These are phyloP conservation scores for Alternaria tenuissima DNA, from an alignment of 2,329 filamentous ascomycete genomes.

Conservation along the genomic window DNA sequence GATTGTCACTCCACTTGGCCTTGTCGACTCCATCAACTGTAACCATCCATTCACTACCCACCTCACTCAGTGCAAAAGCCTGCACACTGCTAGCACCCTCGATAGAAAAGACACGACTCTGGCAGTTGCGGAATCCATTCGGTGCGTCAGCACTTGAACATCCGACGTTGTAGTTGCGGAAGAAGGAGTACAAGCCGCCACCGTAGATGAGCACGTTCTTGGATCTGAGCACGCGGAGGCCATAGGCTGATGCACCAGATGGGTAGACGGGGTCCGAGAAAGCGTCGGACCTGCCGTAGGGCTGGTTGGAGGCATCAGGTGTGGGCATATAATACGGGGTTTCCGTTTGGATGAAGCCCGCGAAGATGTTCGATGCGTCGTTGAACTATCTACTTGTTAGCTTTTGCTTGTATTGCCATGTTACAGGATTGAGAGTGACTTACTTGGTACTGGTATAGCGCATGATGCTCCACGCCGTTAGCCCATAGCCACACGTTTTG, in stretches of 20 bases:
- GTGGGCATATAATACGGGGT: constrained; percentile 87
- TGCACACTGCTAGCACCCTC: constrained; percentile 52
- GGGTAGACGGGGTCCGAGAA: constrained; percentile 76
- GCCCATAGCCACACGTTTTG: constrained; percentile 65
- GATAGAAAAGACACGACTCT: constrained; percentile 60
- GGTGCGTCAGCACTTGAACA: constrained; percentile 37
- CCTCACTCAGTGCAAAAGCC: constrained; percentile 60
- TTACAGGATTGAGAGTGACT: not conserved
- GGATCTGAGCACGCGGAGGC: constrained; percentile 67
- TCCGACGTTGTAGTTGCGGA: constrained; percentile 65
- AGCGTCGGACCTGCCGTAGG: constrained; percentile 63
- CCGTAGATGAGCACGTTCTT: constrained; percentile 68
- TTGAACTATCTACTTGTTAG: constrained; percentile 56
- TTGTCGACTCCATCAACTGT: constrained; percentile 54
- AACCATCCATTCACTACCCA: constrained; percentile 59
- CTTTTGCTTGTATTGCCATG: not conserved
- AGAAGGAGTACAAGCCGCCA: constrained; percentile 74
- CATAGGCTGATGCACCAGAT: constrained; percentile 62
- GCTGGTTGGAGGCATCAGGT: constrained; percentile 71
- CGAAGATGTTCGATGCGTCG: constrained; percentile 80
- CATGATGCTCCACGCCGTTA: constrained; percentile 69
- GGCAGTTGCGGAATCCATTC: constrained; percentile 54
- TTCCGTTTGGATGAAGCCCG: constrained; percentile 87
- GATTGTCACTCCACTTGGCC: constrained; percentile 58
- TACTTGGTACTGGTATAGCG: constrained; percentile 79